Evolutionary conservation across 208 protist species (phyloP), one percentile per base, ranked within the genome.

Genomic region (Wallacemonas collosoma): DNA sequence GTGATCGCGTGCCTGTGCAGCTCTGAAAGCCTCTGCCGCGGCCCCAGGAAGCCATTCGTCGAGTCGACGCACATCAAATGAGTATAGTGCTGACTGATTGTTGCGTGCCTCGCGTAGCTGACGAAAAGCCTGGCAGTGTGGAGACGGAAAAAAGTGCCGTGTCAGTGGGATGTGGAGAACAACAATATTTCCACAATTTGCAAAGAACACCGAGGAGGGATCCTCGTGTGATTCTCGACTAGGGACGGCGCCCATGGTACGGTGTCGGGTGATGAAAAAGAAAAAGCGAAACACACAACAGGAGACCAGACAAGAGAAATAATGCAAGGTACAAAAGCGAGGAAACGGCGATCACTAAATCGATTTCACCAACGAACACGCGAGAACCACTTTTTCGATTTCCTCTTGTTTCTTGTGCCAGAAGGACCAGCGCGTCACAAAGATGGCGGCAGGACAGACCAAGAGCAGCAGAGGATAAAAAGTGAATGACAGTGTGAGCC

Each of bases 171-270:
- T 41, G 53, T 76, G 75, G 14, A 83, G 75, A 14, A 89, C 58
- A 3, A 80, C 67, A 70, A 81, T 68, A 2, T 72, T 75, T 48
- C 81, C 80, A 60, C 81, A 83, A 74, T 81, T 77, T 2, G 73
- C 75, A 68, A 86, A 84, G 68, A 68, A 73, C 36, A 86, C 61
- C 17, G 76, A 76, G 51, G 72, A 76, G 14, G 84, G 82, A 68
- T 79, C 75, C 61, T 89, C 87, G 38, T 88, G 78, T 12, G 79
- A 79, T 73, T 89, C 83, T 4, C 87, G 60, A 54, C 83, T 89
- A 0, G 87, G 87, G 11, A 92, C 61, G 6, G 77, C 73, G 14
- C 87, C 87, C 87, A 92, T 92, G 41, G 58, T 47, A 51, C 54
- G 2, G 53, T 76, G 11, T 6, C 26, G 26, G 1, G 9, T 53